Evolutionary conservation across 2,329 filamentous ascomycete species (phyloP).

Genomic region (Talaromyces sp.): DNA sequence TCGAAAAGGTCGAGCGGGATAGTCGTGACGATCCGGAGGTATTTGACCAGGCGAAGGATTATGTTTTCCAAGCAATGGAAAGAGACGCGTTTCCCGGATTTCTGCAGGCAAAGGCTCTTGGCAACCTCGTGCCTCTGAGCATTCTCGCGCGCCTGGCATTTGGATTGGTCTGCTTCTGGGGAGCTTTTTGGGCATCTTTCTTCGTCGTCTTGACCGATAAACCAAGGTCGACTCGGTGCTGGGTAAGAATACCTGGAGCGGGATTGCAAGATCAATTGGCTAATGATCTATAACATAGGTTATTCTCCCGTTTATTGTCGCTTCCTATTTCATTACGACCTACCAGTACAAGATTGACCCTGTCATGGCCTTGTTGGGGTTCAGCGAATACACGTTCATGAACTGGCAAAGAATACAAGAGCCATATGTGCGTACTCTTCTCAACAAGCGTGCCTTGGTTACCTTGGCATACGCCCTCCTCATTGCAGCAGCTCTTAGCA

Average conservation of each 20-base stretch:
- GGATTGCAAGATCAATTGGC: conserved; percentile 9
- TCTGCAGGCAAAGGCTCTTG: conserved; percentile 86
- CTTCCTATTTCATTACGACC: conserved; percentile 79
- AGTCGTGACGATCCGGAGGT: conserved; percentile 94
- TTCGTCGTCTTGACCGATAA: conserved; percentile 86
- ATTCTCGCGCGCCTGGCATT: conserved; percentile 80
- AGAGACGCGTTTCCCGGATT: conserved; percentile 98
- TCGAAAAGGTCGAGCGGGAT: conserved; percentile 79
- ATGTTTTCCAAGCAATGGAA: conserved; percentile 99
- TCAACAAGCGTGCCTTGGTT: conserved; percentile 77
- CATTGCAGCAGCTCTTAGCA: conserved; percentile 73
- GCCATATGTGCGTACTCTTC: conserved; percentile 80
- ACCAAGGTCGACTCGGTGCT: conserved; percentile 68
- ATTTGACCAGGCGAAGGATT: conserved; percentile 96
- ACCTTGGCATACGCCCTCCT: conserved; percentile 70
- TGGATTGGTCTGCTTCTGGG: conserved; percentile 81
- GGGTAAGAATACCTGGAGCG: conserved; percentile 55
- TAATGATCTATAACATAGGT: conserved; percentile 42
- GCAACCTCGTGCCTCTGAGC: conserved; percentile 89
- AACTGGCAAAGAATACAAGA: conserved; percentile 83
- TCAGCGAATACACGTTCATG: conserved; percentile 95
- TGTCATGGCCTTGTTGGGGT: conserved; percentile 77
- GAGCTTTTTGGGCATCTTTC: conserved; percentile 89
- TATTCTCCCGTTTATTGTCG: conserved; percentile 86
- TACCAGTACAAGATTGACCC: conserved; percentile 97